phyloP scores from a whole-genome alignment of 352 stramenopile species.

The Plasmopara muralis region DNA sequence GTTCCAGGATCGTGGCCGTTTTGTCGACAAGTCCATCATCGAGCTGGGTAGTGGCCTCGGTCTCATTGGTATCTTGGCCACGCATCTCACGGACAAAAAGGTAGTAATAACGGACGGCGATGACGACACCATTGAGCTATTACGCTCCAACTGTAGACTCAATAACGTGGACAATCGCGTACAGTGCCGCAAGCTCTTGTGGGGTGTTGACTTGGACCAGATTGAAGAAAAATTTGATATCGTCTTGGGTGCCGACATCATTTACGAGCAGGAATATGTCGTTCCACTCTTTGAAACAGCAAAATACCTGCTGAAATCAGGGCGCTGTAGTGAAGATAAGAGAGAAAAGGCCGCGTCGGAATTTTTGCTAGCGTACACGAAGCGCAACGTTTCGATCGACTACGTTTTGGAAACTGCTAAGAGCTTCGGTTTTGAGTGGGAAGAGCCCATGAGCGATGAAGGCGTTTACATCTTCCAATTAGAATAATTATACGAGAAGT shows the following conservation, averaged over 20 bases:
- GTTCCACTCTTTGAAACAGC: slow-evolving; percentile 47
- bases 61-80: slow-evolving; percentile 50
- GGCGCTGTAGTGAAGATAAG: slow-evolving; percentile 12
- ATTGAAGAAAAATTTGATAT: slow-evolving; percentile 46
- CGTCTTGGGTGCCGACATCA: slow-evolving; percentile 52
- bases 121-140: slow-evolving; percentile 40
- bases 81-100: slow-evolving; percentile 41
- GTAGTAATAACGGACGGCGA: slow-evolving; percentile 59
- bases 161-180: slow-evolving; percentile 35
- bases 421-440: slow-evolving; percentile 59
- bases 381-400: slow-evolving; percentile 62
- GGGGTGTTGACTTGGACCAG: slow-evolving; percentile 37
- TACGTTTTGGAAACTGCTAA: slow-evolving; percentile 48
- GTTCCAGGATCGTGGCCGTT: slow-evolving; percentile 33
- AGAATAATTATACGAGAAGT: slow-evolving; percentile 14
- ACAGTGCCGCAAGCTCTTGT: slow-evolving; percentile 43
- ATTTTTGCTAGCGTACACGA: slow-evolving; percentile 58
- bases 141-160: slow-evolving; percentile 47
- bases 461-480: slow-evolving; percentile 52
- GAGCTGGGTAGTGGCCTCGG: slow-evolving; percentile 54
- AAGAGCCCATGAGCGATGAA: slow-evolving; percentile 39
- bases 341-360: slow-evolving; percentile 24
- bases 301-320: slow-evolving; percentile 33
- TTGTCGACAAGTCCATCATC: slow-evolving; percentile 33
- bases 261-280: slow-evolving; percentile 57